phyloP scores from a whole-genome alignment of 352 stramenopile genomes.

The Phytophthora vignae region DNA sequence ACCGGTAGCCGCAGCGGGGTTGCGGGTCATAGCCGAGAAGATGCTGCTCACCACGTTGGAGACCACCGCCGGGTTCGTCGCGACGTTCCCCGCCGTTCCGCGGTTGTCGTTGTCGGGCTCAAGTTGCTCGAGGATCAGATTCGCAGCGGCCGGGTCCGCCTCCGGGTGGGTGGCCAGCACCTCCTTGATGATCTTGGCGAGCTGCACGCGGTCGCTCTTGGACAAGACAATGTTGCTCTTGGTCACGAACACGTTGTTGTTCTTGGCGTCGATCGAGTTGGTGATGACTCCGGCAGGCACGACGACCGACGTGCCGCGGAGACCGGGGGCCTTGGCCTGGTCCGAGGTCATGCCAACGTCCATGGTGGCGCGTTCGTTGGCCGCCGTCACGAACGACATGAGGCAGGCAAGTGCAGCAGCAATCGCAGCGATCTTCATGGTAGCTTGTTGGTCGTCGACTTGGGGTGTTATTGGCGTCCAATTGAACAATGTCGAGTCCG shows the following conservation, averaged over 20 bases:
- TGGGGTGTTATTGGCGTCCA: conserved; percentile 24
- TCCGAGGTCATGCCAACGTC: conserved; percentile 7
- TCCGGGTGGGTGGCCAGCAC: conserved; percentile 17
- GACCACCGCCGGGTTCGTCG: conserved; percentile 4
- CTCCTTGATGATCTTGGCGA: conserved; percentile 24
- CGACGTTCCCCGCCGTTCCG: not conserved
- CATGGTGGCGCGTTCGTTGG: conserved; percentile 6
- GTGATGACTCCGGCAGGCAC: conserved; percentile 8
- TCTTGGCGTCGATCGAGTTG: conserved; percentile 20
- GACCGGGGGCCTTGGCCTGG: conserved; percentile 3
- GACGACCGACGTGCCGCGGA: not conserved
- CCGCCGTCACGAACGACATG: conserved; percentile 17
- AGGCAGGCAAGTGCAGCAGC: conserved; percentile 12
- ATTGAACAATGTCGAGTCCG: conserved; percentile 26
- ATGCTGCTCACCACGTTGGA: conserved; percentile 19
- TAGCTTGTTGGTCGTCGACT: conserved; percentile 11
- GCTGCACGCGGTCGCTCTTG: conserved; percentile 21
- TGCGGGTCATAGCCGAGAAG: conserved; percentile 10
- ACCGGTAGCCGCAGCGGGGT: conserved; percentile 12
- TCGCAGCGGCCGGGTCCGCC: not conserved
- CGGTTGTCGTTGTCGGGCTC: not conserved
- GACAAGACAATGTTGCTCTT: conserved; percentile 28
- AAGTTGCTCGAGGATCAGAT: not conserved
- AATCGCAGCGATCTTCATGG: conserved; percentile 16
- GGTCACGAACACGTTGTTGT: conserved; percentile 25